Percentiles rank a stretch among this genome's conserved stretches.
Evolutionary conservation across 129 eudicot species (phyloP).

Genomic region (Helianthus tuberosus): DNA sequence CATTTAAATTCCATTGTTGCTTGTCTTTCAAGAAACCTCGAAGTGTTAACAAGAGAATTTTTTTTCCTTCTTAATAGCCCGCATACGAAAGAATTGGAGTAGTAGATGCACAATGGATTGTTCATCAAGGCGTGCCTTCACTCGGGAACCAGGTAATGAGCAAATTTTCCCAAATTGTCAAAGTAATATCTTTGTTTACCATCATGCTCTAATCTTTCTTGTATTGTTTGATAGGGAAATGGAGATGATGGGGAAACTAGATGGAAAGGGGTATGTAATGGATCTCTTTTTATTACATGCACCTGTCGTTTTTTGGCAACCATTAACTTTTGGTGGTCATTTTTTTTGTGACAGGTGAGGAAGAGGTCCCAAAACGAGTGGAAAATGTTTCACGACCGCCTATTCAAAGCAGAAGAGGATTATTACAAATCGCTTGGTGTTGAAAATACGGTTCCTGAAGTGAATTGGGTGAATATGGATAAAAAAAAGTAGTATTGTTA

Average conservation of each 20-base stretch:
- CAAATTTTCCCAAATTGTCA: conserved; percentile 15
- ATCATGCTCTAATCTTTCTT: conserved; percentile 11
- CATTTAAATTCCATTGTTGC: neutral
- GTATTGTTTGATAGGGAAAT: conserved; percentile 41
- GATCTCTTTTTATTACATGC: neutral
- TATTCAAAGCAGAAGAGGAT: conserved; percentile 61
- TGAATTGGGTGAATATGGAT: conserved; percentile 31
- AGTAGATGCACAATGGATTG: conserved; percentile 95
- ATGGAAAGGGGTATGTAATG: conserved; percentile 74
- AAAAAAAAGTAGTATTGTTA: conserved; percentile 27
- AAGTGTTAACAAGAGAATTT: conserved; percentile 18
- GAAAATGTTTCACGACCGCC: conserved; percentile 60
- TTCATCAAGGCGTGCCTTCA: conserved; percentile 85
- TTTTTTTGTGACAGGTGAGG: conserved; percentile 58
- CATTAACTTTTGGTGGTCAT: conserved; percentile 16
- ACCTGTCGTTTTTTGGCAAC: neutral
- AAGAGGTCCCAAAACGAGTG: conserved; percentile 75
- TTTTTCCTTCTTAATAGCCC: conserved; percentile 47
- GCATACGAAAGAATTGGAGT: conserved; percentile 94
- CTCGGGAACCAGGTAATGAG: conserved; percentile 75
- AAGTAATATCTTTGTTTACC: neutral
- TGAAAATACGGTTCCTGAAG: conserved; percentile 38
- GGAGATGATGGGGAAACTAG: conserved; percentile 53
- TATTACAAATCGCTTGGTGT: conserved; percentile 53
- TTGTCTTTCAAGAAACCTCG: neutral